phyloP scores from a whole-genome alignment of 345 rosid species.

The Boechera retrofracta region DNA sequence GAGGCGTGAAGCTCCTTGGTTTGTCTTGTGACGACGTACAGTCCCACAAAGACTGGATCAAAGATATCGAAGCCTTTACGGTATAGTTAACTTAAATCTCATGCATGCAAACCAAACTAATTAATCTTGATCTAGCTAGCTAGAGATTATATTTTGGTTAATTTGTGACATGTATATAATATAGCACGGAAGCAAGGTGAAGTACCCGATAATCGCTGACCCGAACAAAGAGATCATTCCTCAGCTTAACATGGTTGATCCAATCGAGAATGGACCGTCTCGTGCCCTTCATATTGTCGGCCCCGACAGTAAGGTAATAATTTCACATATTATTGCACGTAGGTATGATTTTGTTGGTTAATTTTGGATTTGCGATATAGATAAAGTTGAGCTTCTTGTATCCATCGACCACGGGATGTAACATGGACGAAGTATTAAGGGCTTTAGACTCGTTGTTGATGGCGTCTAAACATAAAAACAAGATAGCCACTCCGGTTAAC shows the following conservation, averaged over 20 bases:
- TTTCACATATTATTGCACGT: not conserved
- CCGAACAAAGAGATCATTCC: slow-evolving; percentile 60
- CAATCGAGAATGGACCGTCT: slow-evolving; percentile 73
- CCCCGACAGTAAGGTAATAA: slow-evolving; percentile 60
- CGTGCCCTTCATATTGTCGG: slow-evolving; percentile 80
- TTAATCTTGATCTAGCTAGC: not conserved
- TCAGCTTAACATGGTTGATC: slow-evolving; percentile 84
- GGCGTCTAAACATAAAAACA: slow-evolving; percentile 59
- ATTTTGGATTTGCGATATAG: slow-evolving; percentile 32
- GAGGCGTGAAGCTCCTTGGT: slow-evolving; percentile 79
- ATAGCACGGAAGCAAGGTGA: slow-evolving; percentile 67
- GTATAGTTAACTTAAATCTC: slow-evolving; percentile 29
- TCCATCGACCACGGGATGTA: slow-evolving; percentile 73
- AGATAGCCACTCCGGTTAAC: slow-evolving; percentile 76
- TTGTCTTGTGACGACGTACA: slow-evolving; percentile 73
- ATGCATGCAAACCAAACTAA: not conserved
- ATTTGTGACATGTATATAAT: not conserved
- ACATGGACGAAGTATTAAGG: slow-evolving; percentile 78
- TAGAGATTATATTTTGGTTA: not conserved
- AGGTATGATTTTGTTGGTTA: not conserved
- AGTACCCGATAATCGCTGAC: slow-evolving; percentile 74
- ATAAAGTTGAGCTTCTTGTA: slow-evolving; percentile 79
- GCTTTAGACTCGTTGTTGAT: slow-evolving; percentile 71
- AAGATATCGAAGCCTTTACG: slow-evolving; percentile 73
- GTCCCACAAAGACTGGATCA: slow-evolving; percentile 73